Evolutionary conservation across 116 monocot species (phyloP).

Genomic region (Thalassia testudinum): DNA sequence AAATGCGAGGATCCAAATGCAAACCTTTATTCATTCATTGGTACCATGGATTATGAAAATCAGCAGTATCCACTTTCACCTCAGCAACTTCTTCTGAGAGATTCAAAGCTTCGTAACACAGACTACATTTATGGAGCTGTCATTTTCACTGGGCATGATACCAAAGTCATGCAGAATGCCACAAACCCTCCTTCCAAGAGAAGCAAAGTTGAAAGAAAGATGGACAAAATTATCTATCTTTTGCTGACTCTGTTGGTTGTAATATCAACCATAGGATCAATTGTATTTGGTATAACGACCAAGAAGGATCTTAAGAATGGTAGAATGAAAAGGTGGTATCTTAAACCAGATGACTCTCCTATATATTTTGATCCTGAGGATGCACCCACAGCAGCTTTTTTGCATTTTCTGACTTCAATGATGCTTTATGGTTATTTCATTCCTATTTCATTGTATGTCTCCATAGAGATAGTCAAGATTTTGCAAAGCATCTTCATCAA

Average conservation of each 20-base stretch:
- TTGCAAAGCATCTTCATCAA: conserved; percentile 83
- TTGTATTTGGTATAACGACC: conserved; percentile 53
- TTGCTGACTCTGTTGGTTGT: conserved; percentile 39
- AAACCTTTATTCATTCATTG: conserved; percentile 65
- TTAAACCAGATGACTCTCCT: conserved; percentile 30
- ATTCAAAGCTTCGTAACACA: conserved; percentile 74
- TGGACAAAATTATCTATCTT: conserved; percentile 73
- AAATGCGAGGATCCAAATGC: conserved; percentile 75
- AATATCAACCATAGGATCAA: conserved; percentile 52
- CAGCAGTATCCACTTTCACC: conserved; percentile 53
- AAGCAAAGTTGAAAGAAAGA: conserved; percentile 62
- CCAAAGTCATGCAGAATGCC: conserved; percentile 83
- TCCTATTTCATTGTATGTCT: conserved; percentile 77
- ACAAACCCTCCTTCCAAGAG: conserved; percentile 68
- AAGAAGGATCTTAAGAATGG: conserved; percentile 25
- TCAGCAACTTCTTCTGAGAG: conserved; percentile 66
- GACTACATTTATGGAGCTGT: conserved; percentile 63
- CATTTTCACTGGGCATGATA: conserved; percentile 70
- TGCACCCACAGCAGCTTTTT: conserved; percentile 24
- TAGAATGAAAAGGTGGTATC: conserved; percentile 57
- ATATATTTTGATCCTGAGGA: conserved; percentile 35
- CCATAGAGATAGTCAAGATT: conserved; percentile 76
- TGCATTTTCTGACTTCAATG: conserved; percentile 70
- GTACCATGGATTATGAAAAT: conserved; percentile 39
- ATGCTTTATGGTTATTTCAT: conserved; percentile 77